Conservation (phyloP, 768 basidiomycete genomes). For the Tricholoma sp. region DNA sequence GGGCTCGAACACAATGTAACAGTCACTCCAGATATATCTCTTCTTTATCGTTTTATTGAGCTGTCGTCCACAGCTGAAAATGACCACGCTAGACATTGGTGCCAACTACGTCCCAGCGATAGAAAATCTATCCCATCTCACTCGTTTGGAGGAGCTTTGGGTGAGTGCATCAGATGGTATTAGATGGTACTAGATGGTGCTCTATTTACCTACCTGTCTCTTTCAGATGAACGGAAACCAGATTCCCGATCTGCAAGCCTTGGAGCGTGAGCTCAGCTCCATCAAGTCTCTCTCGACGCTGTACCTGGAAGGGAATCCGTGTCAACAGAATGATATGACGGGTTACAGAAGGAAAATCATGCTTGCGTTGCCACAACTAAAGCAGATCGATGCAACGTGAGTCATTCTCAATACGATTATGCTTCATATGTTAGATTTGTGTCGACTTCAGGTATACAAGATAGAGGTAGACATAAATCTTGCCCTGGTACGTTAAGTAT, state of each 20-base stretch:
- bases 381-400: slow-evolving; percentile 95
- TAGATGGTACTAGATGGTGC: not conserved
- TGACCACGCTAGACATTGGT: slow-evolving; percentile 85
- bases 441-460: not conserved
- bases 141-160: slow-evolving; percentile 88
- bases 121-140: slow-evolving; percentile 79
- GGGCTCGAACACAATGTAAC: slow-evolving; percentile 82
- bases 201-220: not conserved
- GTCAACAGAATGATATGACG: slow-evolving; percentile 71
- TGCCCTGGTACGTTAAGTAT: not conserved
- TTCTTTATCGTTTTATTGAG: not conserved
- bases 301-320: slow-evolving; percentile 94
- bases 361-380: slow-evolving; percentile 80
- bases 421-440: not conserved
- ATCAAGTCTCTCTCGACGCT: slow-evolving; percentile 73
- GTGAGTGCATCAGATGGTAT: slow-evolving; percentile 36
- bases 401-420: slow-evolving; percentile 18
- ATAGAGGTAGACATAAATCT: not conserved
- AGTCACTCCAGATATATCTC: not conserved
- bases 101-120: slow-evolving; percentile 77
- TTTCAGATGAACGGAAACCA: slow-evolving; percentile 82
- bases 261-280: slow-evolving; percentile 63
- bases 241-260: slow-evolving; percentile 61
- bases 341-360: slow-evolving; percentile 88
- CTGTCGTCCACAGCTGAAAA: slow-evolving; percentile 38